phyloP scores from a whole-genome alignment of 1,284 basidiomycete genomes.

The Kwoniella shivajii region DNA sequence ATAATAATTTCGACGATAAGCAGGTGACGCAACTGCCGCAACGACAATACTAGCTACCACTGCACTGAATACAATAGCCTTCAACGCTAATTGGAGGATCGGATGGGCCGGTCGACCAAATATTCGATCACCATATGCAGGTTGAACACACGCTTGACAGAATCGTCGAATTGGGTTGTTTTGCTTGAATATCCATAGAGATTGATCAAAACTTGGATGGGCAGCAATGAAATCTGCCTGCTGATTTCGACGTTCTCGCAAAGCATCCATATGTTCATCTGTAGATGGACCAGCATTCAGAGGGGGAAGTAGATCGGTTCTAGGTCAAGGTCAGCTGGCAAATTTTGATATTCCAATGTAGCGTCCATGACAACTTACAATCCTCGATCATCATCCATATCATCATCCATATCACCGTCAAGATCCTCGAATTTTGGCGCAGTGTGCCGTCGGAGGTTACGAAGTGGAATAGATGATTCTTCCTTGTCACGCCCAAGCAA shows the following conservation, averaged over 20 bases:
- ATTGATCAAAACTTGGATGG: constrained; percentile 87
- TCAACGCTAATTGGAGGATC: constrained; percentile 71
- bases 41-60: constrained; percentile 84
- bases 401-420: constrained; percentile 33
- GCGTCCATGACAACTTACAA: constrained; percentile 27
- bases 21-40: constrained; percentile 81
- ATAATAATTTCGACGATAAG: constrained; percentile 80
- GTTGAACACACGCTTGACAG: constrained; percentile 83
- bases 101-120: constrained; percentile 71
- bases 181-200: constrained; percentile 88
- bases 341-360: neutral
- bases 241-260: constrained; percentile 74
- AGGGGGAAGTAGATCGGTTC: constrained; percentile 46
- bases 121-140: constrained; percentile 81
- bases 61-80: constrained; percentile 70
- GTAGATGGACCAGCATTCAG: constrained; percentile 35
- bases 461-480: constrained; percentile 22
- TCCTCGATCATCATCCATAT: constrained; percentile 41
- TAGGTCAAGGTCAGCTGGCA: constrained; percentile 16
- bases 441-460: constrained; percentile 15
- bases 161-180: constrained; percentile 71
- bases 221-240: constrained; percentile 85
- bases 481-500: constrained; percentile 37
- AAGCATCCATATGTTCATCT: constrained; percentile 58
- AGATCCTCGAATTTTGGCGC: constrained; percentile 24